Conservation (phyloP, 2,329 filamentous ascomycete genomes). For the Huntiella abstrusa region DNA sequence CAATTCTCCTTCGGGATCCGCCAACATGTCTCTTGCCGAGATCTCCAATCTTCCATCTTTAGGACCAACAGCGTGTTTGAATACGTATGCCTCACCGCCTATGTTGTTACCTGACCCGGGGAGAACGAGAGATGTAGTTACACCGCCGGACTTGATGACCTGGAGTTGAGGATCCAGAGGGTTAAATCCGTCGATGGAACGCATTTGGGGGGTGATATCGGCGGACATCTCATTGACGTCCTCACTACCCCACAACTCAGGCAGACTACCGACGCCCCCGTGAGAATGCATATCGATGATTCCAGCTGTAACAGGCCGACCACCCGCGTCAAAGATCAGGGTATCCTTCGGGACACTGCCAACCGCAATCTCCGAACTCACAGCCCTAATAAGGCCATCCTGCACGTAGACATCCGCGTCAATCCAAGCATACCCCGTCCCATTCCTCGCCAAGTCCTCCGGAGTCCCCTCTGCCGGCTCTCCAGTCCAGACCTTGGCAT, state of each 20-base stretch:
- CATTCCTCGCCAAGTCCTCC: slow-evolving; percentile 32
- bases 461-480: slow-evolving; percentile 32
- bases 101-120: slow-evolving; percentile 58
- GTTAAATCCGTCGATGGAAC: slow-evolving; percentile 46
- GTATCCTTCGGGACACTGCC: neutral
- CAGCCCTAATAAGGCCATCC: slow-evolving; percentile 38
- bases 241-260: slow-evolving; percentile 30
- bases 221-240: slow-evolving; percentile 46
- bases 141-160: slow-evolving; percentile 54
- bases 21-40: slow-evolving; percentile 43
- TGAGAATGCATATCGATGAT: slow-evolving; percentile 59
- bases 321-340: slow-evolving; percentile 34
- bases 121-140: slow-evolving; percentile 47
- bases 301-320: slow-evolving; percentile 43
- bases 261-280: slow-evolving; percentile 40
- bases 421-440: slow-evolving; percentile 42
- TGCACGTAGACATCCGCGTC: slow-evolving; percentile 41
- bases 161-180: slow-evolving; percentile 45
- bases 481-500: slow-evolving; percentile 48
- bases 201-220: slow-evolving; percentile 49
- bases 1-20: slow-evolving; percentile 45
- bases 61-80: slow-evolving; percentile 48
- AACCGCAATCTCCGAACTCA: slow-evolving; percentile 25
- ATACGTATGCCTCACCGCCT: slow-evolving; percentile 48
- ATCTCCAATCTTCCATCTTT: slow-evolving; percentile 41